These are phyloP conservation scores for Neurospora cerealis DNA, from an alignment of 495 filamentous ascomycete genomes.

Conservation along the genomic window DNA sequence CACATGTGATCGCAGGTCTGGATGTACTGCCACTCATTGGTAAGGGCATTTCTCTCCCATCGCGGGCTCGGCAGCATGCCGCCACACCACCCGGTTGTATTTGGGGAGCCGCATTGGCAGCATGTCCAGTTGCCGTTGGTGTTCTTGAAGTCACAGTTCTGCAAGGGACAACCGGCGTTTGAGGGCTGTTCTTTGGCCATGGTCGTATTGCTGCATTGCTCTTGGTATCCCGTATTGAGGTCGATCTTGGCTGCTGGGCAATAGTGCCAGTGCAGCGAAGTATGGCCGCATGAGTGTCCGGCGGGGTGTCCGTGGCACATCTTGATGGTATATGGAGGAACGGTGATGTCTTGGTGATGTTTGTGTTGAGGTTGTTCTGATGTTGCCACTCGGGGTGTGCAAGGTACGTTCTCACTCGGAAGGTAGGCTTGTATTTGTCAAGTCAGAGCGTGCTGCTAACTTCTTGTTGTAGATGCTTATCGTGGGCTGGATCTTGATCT, in stretches of 20 bases:
- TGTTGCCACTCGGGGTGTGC: background rate
- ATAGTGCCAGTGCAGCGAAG: constrained; percentile 35
- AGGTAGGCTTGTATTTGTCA: background rate
- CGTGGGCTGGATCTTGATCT: background rate
- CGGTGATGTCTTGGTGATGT: background rate
- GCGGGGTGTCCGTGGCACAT: constrained; percentile 39
- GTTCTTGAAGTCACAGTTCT: constrained; percentile 31
- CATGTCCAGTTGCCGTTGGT: constrained; percentile 32
- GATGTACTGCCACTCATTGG: constrained; percentile 23
- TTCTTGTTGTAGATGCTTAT: background rate
- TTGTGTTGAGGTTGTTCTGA: background rate
- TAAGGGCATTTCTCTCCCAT: constrained; percentile 27
- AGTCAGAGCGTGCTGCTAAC: background rate
- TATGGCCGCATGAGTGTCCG: constrained; percentile 31
- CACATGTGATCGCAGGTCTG: constrained; percentile 34
- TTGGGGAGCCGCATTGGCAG: constrained; percentile 31
- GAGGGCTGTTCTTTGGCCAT: constrained; percentile 28
- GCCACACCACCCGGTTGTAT: constrained; percentile 32
- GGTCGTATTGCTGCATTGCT: constrained; percentile 29
- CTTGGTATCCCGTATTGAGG: constrained; percentile 30
- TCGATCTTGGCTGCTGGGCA: constrained; percentile 32
- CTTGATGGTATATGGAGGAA: constrained; percentile 1
- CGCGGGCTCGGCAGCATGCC: constrained; percentile 11
- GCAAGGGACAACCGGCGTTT: constrained; percentile 27
- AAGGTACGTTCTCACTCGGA: background rate